A percentile compares a stretch with the other conserved stretches of the same genome.
Evolutionary conservation across 768 basidiomycete genomes (phyloP).

Genomic region (Serendipita sp.): DNA sequence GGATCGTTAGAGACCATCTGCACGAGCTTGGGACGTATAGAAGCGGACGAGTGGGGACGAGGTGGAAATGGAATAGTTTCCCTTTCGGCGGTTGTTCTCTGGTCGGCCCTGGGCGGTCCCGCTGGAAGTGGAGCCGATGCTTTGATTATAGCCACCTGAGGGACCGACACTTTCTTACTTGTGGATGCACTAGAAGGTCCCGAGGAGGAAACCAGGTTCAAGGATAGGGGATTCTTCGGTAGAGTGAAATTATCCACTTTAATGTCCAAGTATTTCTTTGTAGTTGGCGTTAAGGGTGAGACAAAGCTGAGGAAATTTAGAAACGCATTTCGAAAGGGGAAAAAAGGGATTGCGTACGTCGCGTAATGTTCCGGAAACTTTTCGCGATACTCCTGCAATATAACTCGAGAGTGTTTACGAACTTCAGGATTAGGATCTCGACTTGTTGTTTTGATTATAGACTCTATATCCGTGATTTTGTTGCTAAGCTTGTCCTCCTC

Average conservation of each 20-base stretch:
- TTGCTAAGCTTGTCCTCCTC: background rate
- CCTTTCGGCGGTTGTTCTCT: no score
- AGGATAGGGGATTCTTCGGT: background rate
- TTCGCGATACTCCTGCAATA: constrained; percentile 14
- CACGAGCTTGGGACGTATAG: background rate
- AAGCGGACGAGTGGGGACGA: background rate
- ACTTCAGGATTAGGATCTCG: constrained; percentile 16
- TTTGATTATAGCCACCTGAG: no score
- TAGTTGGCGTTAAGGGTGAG: constrained; percentile 16
- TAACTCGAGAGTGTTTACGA: constrained; percentile 23
- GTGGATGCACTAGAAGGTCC: background rate
- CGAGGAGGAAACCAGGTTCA: background rate
- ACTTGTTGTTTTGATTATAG: constrained; percentile 14
- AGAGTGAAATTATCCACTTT: constrained; percentile 2
- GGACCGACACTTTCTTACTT: no score
- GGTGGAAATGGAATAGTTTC: background rate
- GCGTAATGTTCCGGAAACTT: constrained; percentile 16
- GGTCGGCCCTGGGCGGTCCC: no score
- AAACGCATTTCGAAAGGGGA: background rate
- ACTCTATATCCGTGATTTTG: constrained; percentile 15
- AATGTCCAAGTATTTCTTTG: constrained; percentile 17
- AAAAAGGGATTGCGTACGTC: constrained; percentile 11
- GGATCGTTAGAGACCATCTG: background rate
- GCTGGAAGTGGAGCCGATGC: no score
- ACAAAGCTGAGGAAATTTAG: constrained; percentile 14